Base-by-base conservation (phyloP, 192 early-diverging fungal genomes). In the Backusella australiensis region DNA sequence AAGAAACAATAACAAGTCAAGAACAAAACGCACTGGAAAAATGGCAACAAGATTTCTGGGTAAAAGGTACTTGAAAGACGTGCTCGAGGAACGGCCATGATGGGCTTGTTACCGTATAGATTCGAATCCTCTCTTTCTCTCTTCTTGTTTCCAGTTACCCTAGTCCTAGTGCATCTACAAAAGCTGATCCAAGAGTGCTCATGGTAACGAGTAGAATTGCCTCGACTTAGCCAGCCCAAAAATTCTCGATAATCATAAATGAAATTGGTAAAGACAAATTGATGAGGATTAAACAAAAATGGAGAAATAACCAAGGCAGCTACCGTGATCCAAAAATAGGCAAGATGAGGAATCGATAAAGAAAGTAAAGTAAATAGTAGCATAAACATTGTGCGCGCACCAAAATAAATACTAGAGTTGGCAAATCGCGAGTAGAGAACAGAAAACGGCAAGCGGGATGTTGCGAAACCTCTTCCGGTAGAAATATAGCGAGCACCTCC, bases 251-350 rank as follows among this genome's bases (percentile, higher is more conserved):
- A 93, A 74, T 93, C 92, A 38, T 86, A 70, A 76, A 91, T 89
- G 77, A 92, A 92, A 75, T 89, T 87, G 0, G 82, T 86, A 53
- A 91, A 75, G 26, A 85, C 85, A 67, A 93, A 92, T 81, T 93
- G 92, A 59, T 92, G 92, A 36, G 92, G 92, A 72, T 93, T 93
- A 83, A 91, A 93, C 67, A 93, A 73, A 76, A 92, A 93, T 56
- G 92, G 91, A 21, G 91, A 87, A 23, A 93, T 79, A 59, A 88
- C 67, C 35, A 93, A 83, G 9, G 91, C 85, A 8, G 87, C 81
- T 32, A 91, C 88, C 66, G 87, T 90, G 19, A 90, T 82, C 91
- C 91, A 92, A 69, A 93, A 91, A 74, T 91, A 93, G 35, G 88
- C 78, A 73, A 93, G 78, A 0, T 89, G 90, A 73, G 85, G 85